These are phyloP conservation scores for Rostrohypoxylon terebratum DNA, from an alignment of 495 filamentous ascomycete genomes.

Conservation along the genomic window DNA sequence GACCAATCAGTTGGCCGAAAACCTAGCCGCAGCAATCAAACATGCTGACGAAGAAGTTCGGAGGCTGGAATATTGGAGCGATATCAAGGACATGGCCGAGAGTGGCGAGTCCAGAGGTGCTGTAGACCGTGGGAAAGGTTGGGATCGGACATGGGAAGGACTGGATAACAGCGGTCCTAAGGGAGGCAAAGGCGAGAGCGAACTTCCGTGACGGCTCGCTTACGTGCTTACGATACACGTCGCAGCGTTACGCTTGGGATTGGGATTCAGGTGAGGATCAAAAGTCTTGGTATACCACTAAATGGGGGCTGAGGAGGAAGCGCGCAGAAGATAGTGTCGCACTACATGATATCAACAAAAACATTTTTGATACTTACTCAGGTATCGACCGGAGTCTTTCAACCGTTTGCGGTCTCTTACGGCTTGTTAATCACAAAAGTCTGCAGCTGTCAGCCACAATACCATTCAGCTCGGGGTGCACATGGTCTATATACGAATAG, in stretches of 20 bases:
- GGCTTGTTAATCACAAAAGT: constrained; percentile 8
- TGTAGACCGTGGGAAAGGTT: constrained; percentile 58
- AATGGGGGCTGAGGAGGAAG: background rate
- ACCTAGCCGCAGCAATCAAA: constrained; percentile 67
- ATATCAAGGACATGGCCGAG: constrained; percentile 71
- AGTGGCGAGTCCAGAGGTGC: constrained; percentile 63
- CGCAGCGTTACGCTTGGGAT: constrained; percentile 20
- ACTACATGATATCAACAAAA: constrained; percentile 18
- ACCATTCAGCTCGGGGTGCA: background rate
- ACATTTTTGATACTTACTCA: background rate
- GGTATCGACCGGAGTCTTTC: background rate
- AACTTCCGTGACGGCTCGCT: constrained; percentile 28
- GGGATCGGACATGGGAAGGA: constrained; percentile 59
- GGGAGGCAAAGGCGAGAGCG: constrained; percentile 27
- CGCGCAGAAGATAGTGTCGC: constrained; percentile 12
- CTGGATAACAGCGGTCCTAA: constrained; percentile 56
- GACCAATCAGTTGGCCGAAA: constrained; percentile 57
- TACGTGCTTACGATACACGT: constrained; percentile 17
- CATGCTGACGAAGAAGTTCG: constrained; percentile 76
- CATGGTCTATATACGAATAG: constrained; percentile 3
- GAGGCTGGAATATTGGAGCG: constrained; percentile 79
- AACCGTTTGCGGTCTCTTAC: background rate
- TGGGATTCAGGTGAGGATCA: constrained; percentile 26
- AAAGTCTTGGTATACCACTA: constrained; percentile 29
- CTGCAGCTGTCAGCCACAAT: constrained; percentile 9